phyloP scores from a whole-genome alignment of 768 basidiomycete species.

The Trametes coccinea region DNA sequence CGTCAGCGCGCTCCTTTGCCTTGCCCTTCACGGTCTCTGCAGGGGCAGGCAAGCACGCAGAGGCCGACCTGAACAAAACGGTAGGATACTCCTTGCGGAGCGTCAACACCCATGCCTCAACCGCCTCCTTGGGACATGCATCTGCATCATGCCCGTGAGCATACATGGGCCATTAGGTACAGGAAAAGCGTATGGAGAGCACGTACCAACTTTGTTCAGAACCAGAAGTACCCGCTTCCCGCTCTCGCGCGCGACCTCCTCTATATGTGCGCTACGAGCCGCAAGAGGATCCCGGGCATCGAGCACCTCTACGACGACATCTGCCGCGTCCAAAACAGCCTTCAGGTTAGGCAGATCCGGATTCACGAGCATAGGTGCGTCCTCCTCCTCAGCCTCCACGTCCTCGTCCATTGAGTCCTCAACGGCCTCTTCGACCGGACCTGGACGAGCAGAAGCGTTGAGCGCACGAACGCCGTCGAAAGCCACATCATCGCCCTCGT shows the following conservation, averaged over 20 bases:
- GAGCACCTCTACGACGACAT: conserved; percentile 78
- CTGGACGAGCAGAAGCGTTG: not conserved
- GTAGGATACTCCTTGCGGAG: conserved; percentile 64
- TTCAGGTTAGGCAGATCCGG: conserved; percentile 60
- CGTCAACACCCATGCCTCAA: conserved; percentile 64
- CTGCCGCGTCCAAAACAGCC: conserved; percentile 71
- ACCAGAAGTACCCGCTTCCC: conserved; percentile 62
- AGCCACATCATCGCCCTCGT: conserved; percentile 34
- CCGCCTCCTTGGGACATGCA: conserved; percentile 73
- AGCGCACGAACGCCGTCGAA: conserved; percentile 50
- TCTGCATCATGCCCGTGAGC: conserved; percentile 44
- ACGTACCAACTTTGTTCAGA: conserved; percentile 85
- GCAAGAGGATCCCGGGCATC: conserved; percentile 83
- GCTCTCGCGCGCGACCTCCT: conserved; percentile 47
- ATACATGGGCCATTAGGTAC: not conserved
- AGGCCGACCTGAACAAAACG: conserved; percentile 71
- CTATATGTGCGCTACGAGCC: conserved; percentile 64
- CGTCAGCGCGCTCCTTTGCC: conserved; percentile 37
- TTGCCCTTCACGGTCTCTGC: conserved; percentile 16
- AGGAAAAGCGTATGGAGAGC: not conserved
- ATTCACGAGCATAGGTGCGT: conserved; percentile 63
- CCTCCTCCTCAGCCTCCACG: conserved; percentile 46
- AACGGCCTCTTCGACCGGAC: conserved; percentile 14
- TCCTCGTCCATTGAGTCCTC: conserved; percentile 27
- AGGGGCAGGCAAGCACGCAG: conserved; percentile 56